phyloP scores from a whole-genome alignment of 148 eudicot genomes.

The Fagopyrum esculentum region DNA sequence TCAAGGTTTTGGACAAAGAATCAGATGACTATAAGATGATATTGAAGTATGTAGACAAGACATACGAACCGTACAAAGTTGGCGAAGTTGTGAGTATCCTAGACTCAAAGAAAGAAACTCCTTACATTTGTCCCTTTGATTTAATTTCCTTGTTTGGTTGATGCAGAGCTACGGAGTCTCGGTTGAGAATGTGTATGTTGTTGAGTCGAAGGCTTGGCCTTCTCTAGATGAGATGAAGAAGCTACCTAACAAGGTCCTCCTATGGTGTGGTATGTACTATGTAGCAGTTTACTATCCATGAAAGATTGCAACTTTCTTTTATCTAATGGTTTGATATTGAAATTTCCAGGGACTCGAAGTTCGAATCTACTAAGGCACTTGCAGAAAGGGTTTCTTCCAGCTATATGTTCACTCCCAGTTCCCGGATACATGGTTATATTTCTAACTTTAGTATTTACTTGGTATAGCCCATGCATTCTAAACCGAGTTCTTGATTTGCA shows the following conservation, averaged over 20 bases:
- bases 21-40: slow-evolving; percentile 82
- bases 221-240: slow-evolving; percentile 63
- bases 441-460: background rate
- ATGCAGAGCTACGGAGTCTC: slow-evolving; percentile 64
- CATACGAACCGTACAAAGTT: slow-evolving; percentile 71
- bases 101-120: background rate
- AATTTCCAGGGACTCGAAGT: slow-evolving; percentile 52
- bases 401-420: slow-evolving; percentile 59
- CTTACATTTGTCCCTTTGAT: background rate
- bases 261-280: slow-evolving; percentile 73
- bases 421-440: slow-evolving; percentile 76
- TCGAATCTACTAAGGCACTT: slow-evolving; percentile 73
- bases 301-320: no score
- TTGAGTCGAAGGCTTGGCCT: slow-evolving; percentile 57
- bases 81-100: slow-evolving; percentile 53
- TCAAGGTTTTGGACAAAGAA: slow-evolving; percentile 42
- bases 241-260: slow-evolving; percentile 68
- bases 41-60: slow-evolving; percentile 54
- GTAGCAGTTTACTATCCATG: no score
- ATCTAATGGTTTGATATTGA: background rate
- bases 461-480: background rate
- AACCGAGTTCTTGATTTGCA: slow-evolving; percentile 11
- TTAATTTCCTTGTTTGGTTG: background rate
- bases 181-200: slow-evolving; percentile 54
- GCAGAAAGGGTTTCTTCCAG: slow-evolving; percentile 75